These are phyloP conservation scores for Thozetella sp. DNA, from an alignment of 495 filamentous ascomycete species.

Conservation along the genomic window DNA sequence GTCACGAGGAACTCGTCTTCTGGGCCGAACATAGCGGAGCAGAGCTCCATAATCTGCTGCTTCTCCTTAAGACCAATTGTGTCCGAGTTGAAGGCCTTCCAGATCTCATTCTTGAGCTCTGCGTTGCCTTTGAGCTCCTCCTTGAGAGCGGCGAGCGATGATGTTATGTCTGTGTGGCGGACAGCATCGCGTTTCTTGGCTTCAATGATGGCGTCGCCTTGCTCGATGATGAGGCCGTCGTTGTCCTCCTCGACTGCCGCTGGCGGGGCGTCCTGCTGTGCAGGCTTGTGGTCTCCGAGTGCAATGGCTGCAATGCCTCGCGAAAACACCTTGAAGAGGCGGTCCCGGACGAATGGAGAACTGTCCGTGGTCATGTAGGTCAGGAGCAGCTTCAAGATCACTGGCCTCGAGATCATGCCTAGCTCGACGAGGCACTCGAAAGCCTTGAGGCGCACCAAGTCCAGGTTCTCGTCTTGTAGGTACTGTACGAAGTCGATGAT, in stretches of 20 bases:
- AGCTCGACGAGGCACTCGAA: slow-evolving; percentile 82
- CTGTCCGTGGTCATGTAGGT: slow-evolving; percentile 72
- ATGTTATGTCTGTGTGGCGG: slow-evolving; percentile 73
- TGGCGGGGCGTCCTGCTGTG: slow-evolving; percentile 20
- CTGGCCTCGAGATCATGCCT: slow-evolving; percentile 64
- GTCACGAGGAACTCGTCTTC: slow-evolving; percentile 61
- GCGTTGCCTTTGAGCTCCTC: slow-evolving; percentile 64
- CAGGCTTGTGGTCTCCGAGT: slow-evolving; percentile 59
- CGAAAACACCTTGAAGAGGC: slow-evolving; percentile 67
- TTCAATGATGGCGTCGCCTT: slow-evolving; percentile 61
- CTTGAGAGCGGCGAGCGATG: slow-evolving; percentile 75
- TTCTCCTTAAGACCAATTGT: slow-evolving; percentile 70
- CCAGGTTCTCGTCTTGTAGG: slow-evolving; percentile 73
- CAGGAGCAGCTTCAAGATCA: slow-evolving; percentile 71
- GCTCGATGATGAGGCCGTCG: slow-evolving; percentile 79
- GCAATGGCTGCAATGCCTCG: slow-evolving; percentile 78
- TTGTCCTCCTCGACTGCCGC: slow-evolving; percentile 27
- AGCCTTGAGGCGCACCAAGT: slow-evolving; percentile 78
- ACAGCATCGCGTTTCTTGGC: slow-evolving; percentile 69
- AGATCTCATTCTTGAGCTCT: slow-evolving; percentile 69
- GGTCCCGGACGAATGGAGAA: slow-evolving; percentile 77
- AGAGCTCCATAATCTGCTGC: slow-evolving; percentile 76
- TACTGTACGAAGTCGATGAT: slow-evolving; percentile 78
- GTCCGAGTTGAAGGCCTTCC: slow-evolving; percentile 74
- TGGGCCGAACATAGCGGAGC: slow-evolving; percentile 70